Base-by-base conservation (phyloP, 2,329 filamentous ascomycete species). In the Malbranchea zuffiana region DNA sequence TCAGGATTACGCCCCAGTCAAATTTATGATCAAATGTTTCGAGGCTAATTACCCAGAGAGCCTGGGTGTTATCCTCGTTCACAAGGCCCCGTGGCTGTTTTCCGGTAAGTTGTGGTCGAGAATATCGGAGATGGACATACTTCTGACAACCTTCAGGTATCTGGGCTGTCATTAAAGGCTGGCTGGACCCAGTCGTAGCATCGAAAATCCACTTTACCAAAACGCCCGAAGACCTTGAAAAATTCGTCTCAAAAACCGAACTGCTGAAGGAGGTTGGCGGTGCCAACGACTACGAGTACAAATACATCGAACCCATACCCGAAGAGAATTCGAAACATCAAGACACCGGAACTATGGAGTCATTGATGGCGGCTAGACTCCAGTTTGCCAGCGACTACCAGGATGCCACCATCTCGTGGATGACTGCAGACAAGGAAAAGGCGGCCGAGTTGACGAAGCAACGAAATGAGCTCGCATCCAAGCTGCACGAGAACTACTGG, bases 11-110 rank as follows among this genome's bases (percentile, higher is more conserved):
- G 75, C 82, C 0, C 88, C 90, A 1, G 84, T 98, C 40, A 98
- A 94, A 54, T 98, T 96, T 64, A 95, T 98, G 81, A 95, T 98
- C 61, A 93, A 94, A 61, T 94, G 87, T 60, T 98, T 98, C 55
- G 90, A 98, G 65, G 90, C 90, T 42, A 96, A 98, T 58, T 98
- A 96, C 51, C 90, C 90, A 1, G 90, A 98, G 60, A 88, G 78
- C 32, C 71, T 98, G 1, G 90, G 88, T 18, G 73, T 81, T 2
- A 84, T 96, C 2, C 72, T 96, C 30, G 84, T 98, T 24, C 90
- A 98, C 68, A 94, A 94, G 59, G 79, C 90, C 0, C 90, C 90
- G 3, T 98, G 90, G 90, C 67, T 98, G 30, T 98, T 98, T 65
- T 87, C 93, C 67, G 80, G 83, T 80, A 60, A 38, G 68, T 60